Percentiles rank a stretch among this genome's conserved stretches.
Evolutionary conservation across 768 basidiomycete genomes (phyloP).

Genomic region (Daedaleopsis nitida): DNA sequence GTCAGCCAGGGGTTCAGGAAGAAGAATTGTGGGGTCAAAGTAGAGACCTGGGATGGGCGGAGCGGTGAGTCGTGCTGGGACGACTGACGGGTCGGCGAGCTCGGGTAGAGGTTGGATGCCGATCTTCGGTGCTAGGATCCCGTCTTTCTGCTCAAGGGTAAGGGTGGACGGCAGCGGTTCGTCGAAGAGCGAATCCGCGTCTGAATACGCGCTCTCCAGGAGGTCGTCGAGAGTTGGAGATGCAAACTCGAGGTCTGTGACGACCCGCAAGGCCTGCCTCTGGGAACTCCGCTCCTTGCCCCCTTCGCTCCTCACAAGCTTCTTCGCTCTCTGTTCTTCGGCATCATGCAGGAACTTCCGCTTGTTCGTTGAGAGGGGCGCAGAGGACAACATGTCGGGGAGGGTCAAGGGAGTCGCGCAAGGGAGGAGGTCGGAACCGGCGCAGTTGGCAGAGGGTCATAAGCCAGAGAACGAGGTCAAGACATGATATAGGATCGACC

Average conservation of each 20-base stretch:
- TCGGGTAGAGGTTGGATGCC: not conserved
- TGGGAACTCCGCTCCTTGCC: not conserved
- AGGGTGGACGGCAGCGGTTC: slow-evolving; percentile 27
- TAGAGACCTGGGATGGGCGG: slow-evolving; percentile 70
- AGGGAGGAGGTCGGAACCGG: not conserved
- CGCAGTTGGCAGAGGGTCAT: not conserved
- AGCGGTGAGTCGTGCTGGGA: slow-evolving; percentile 36
- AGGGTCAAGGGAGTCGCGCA: not conserved
- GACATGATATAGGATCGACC: not conserved
- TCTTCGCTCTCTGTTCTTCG: not conserved
- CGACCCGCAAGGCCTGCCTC: slow-evolving; percentile 8
- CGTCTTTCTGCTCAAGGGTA: slow-evolving; percentile 5
- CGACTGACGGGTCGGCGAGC: not conserved
- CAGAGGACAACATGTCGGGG: not conserved
- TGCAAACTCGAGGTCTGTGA: slow-evolving; percentile 6
- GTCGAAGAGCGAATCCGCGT: slow-evolving; percentile 54
- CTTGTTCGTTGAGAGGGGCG: slow-evolving; percentile 1
- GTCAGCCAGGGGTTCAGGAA: slow-evolving; percentile 56
- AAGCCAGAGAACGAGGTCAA: not conserved
- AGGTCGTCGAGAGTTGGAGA: slow-evolving; percentile 9
- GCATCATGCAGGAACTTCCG: slow-evolving; percentile 5
- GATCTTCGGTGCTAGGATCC: slow-evolving; percentile 2
- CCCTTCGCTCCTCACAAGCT: not conserved
- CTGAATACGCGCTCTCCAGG: slow-evolving; percentile 15
- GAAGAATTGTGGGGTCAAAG: slow-evolving; percentile 51